A percentile compares a stretch with the other conserved stretches of the same genome.
These are phyloP conservation scores for Jaapia argillacea DNA, from an alignment of 768 basidiomycete species.

Conservation along the genomic window DNA sequence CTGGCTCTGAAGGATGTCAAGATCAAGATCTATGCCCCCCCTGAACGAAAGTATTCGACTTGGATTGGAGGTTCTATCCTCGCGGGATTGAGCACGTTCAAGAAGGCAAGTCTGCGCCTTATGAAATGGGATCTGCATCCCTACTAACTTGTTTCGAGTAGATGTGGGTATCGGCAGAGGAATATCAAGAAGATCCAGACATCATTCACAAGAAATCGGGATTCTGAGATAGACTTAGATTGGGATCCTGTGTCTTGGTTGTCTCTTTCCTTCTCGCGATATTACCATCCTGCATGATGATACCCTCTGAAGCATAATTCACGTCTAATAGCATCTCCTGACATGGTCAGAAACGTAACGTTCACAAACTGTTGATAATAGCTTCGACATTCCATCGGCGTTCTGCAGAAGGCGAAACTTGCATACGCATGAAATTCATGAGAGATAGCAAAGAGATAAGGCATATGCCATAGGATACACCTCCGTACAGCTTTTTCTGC, in stretches of 20 bases:
- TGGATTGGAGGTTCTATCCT: slow-evolving; percentile 98
- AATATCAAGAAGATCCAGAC: slow-evolving; percentile 98
- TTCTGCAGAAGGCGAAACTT: too few relatives aligned
- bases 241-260: background rate
- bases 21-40: slow-evolving; percentile 98
- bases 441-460: slow-evolving; percentile 12
- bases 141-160: slow-evolving; percentile 20
- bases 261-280: background rate
- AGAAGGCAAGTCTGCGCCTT: slow-evolving; percentile 53
- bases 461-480: slow-evolving; percentile 34
- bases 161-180: slow-evolving; percentile 99
- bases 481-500: slow-evolving; percentile 25
- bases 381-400: too few relatives aligned
- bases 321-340: background rate
- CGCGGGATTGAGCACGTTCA: slow-evolving; percentile 93
- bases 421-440: slow-evolving; percentile 25
- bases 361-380: background rate
- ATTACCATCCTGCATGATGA: too few relatives aligned
- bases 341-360: background rate
- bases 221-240: slow-evolving; percentile 33
- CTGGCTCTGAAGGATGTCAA: slow-evolving; percentile 92
- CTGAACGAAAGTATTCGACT: slow-evolving; percentile 97
- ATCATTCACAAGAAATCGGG: slow-evolving; percentile 95
- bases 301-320: background rate
- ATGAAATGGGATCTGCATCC: background rate